These are phyloP conservation scores for Mortierella sp. DNA, from an alignment of 371 early-diverging fungal species.

Conservation along the genomic window DNA sequence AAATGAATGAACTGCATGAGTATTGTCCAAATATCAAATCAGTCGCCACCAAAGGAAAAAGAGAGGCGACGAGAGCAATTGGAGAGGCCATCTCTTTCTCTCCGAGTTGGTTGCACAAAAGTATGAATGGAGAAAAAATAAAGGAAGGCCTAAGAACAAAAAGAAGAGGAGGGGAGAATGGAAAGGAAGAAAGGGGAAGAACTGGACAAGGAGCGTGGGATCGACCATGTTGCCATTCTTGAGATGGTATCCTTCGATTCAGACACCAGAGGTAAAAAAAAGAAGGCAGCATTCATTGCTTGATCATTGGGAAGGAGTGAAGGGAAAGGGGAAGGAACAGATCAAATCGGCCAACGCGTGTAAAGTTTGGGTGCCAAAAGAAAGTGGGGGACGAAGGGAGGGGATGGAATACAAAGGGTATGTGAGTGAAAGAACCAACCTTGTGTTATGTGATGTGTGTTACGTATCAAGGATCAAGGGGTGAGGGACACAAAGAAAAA, in stretches of 20 bases:
- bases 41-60: not conserved
- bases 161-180: not conserved
- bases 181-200: no score
- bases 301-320: no score
- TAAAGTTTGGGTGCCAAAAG: not conserved
- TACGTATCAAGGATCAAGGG: not conserved
- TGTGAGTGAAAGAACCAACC: not conserved
- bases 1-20: not conserved
- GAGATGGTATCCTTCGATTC: not conserved
- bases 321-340: not conserved
- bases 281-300: no score
- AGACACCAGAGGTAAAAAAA: not conserved
- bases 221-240: not conserved
- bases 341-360: not conserved
- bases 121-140: not conserved
- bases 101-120: constrained; percentile 10
- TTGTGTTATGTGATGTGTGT: not conserved
- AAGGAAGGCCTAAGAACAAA: not conserved
- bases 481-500: not conserved
- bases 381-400: not conserved
- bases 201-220: not conserved
- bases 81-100: not conserved
- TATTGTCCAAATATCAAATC: not conserved
- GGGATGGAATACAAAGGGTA: not conserved
- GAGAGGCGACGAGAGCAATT: not conserved